Percentiles rank a stretch among this genome's conserved stretches.
phyloP scores from a whole-genome alignment of 176 grass and related monocot species.

The Pontederia paniculata region DNA sequence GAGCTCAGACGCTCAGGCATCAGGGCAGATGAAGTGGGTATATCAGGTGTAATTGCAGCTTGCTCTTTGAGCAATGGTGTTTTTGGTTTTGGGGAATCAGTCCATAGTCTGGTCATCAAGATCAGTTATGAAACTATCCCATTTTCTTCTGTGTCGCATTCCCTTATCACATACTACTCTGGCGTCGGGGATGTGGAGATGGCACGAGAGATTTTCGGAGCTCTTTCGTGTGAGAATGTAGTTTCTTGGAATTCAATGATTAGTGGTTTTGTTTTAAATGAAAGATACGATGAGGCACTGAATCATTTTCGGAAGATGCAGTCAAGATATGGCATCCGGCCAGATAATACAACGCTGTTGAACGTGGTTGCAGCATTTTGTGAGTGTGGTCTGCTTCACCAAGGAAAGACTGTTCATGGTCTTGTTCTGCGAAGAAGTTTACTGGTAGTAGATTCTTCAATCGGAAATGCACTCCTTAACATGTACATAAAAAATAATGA shows the following conservation, averaged over 20 bases:
- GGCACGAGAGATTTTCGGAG: conserved; percentile 30
- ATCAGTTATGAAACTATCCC: conserved; percentile 30
- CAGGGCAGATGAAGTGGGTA: conserved; percentile 38
- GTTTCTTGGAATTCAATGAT: conserved; percentile 80
- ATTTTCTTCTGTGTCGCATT: conserved; percentile 42
- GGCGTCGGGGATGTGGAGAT: conserved; percentile 22
- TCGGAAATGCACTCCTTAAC: conserved; percentile 54
- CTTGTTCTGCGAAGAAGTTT: conserved; percentile 31
- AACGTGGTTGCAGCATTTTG: conserved; percentile 44
- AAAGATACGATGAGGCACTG: conserved; percentile 23
- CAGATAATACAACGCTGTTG: conserved; percentile 44
- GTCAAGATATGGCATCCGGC: conserved; percentile 15
- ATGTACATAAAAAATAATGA: conserved; percentile 49
- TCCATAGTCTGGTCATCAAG: conserved; percentile 47
- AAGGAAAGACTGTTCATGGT: conserved; percentile 53
- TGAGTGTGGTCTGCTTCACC: conserved; percentile 31
- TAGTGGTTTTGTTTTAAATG: conserved; percentile 39
- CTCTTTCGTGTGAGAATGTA: conserved; percentile 32
- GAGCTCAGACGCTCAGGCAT: conserved; percentile 35
- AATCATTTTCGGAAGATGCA: conserved; percentile 37
- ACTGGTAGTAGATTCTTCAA: conserved; percentile 14
- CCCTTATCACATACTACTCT: conserved; percentile 60
- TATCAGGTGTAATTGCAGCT: conserved; percentile 42
- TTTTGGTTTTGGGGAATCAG: conserved; percentile 40
- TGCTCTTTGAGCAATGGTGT: conserved; percentile 17